Evolutionary conservation across 495 filamentous ascomycete species (phyloP), one percentile per base, ranked within the genome.

Genomic region (Penicillium steckii): DNA sequence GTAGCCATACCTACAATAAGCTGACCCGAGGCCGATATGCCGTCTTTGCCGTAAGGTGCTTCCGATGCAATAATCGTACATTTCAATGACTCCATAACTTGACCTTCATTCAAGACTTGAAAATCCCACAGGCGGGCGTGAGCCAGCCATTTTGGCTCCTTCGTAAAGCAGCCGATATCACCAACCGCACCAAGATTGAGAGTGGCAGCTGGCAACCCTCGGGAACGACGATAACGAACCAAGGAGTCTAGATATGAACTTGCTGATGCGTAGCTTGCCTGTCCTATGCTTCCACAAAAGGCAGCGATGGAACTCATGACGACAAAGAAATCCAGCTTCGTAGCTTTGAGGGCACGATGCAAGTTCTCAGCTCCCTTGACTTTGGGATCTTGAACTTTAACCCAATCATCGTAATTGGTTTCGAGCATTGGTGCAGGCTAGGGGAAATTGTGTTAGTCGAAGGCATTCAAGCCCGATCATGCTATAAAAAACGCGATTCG

Each of bases 191-290:
- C 27, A 17, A 47, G 27, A 35, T 47, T 21, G 15, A 33, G 18
- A 8, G 30, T 26, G 5, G 45, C 27, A 6, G 45, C 45, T 22
- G 17, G 15, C 17, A 47, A 25, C 21, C 45, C 45, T 12, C 22
- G 17, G n/a, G 17, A 25, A n/a, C n/a, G 23, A 9, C 45, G 45
- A 47, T 33, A 35, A 24, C 30, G 45, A 10, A 17, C 45, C n/a
- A 47, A 47, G 5, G 45, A 32, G 23, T 12, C 17, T 8, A 47
- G 18, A 33, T 30, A 47, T 12, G 45, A 30, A 21, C 35, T 47
- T 2, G 45, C 45, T 21, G 45, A 24, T 2, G 45, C 17, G 45
- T 47, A 47, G 30, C 30, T 47, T 8, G 29, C 45, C 19, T 47
- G 45, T 9, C 45, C 45, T 22, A 18, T 15, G 18, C 30, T 33